Base-by-base conservation (phyloP, 1,139 yeast species). In the Lizanozyma gosingica region DNA sequence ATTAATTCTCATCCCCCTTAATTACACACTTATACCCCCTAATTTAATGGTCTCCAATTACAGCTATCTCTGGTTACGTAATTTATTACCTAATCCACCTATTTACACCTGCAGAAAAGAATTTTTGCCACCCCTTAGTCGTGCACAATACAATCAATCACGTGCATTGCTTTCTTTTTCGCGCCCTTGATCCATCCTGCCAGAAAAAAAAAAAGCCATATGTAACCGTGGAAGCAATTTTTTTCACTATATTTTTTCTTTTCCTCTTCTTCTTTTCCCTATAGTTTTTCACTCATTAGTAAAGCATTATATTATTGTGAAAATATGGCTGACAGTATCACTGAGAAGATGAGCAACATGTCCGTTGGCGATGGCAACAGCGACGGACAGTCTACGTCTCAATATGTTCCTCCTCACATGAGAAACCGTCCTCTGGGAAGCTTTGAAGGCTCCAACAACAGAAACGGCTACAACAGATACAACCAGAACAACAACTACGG, bases 391-490 rank as follows among this genome's bases (percentile, higher is more conserved):
- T 15, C 40, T 38, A 14, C 41, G 47, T 38, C 46, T 36, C 65
- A 62, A 42, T 82, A 82, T 61, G 83, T 81, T 34, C 90, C 90
- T 45, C 90, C 90, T 47, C 87, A 80, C 61, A 69, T 77, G 52
- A 72, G 82, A 51, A 59, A 62, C 49, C 59, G 65, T 49, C 56
- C 58, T 36, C 50, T 48, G 32, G 50, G 51, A 11, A 29, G 47
- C 35, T 40, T 41, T 35, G 43, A 37, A 27, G 36, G 40, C 15
- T 45, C 41, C 39, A 49, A 48, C 41, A 47, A 48, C 37, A 43
- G 50, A 41, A 44, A 47, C 34, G 53, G 55, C 36, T 48, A 47
- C 41, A 35, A 35, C 41, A 46, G 59, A 40, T 52, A 56, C 41
- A 51, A 57, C 43, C 56, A 61, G 29, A 57, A 58, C 47, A 54